Evolutionary conservation across 78 protist species (phyloP), one percentile per base, ranked within the genome.

Genomic region (Dictyostelium intermedium): DNA sequence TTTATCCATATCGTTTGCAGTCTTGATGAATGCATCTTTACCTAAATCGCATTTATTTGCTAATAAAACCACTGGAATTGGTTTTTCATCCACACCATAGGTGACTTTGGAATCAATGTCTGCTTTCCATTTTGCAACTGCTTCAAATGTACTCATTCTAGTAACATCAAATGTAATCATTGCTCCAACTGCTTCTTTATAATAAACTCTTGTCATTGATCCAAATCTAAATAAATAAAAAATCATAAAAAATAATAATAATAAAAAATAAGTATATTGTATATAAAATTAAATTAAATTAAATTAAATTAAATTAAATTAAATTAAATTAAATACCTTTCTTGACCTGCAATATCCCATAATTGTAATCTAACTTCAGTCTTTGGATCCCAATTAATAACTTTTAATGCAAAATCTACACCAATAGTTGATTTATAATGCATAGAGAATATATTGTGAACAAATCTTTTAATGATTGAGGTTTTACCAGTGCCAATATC

Each of bases 181-280:
- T 3, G 98, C 99, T 9, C 99, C 99, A 30, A 98, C 99, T 3
- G 99, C 99, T 43, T 98, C 99, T 53, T 97, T 97, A 87, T 97
- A 98, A 87, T 97, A 98, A 35, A 98, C 99, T 47, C 98, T 91
- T 1, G 99, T 98, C 99, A 98, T 98, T 45, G 91, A 74, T 32
- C 99, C 99, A 60, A 93, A 98, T 18, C 77, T 70, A 30, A n/a
- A 61, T 16, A n/a, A 5, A 7, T 11, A 7, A 61, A 18, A 11
- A 61, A 61, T n/a, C n/a, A 61, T n/a, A n/a, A n/a, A 7, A 5
- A 8, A 61, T 3, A n/a, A 61, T 61, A 50, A 9, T n/a, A 61
- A 8, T n/a, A n/a, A 4, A 0, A 61, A n/a, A 61, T 18, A 61
- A n/a, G 9, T n/a, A 63, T 1, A 63, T 18, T 56, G 16, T 6